A percentile compares a stretch with the other conserved stretches of the same genome.
Evolutionary conservation across 2,329 filamentous ascomycete genomes (phyloP).

Genomic region (Epichloe uncinata): DNA sequence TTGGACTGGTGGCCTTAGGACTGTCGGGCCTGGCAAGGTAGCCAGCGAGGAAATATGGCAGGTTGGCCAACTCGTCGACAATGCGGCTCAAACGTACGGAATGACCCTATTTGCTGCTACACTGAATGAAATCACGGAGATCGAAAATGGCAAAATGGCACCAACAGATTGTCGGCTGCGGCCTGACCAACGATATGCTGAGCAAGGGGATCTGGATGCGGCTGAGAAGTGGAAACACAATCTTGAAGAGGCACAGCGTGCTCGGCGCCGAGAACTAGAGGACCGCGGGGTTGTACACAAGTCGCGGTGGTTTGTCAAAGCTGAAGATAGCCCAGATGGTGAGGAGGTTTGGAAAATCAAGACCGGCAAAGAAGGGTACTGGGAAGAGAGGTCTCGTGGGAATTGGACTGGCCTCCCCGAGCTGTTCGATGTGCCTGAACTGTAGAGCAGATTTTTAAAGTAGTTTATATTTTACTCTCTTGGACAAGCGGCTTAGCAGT

Average conservation of each 20-base stretch:
- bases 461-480: neutral
- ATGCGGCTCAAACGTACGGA: conserved; percentile 70
- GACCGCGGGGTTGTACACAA: conserved; percentile 56
- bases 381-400: conserved; percentile 66
- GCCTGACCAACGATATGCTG: conserved; percentile 76
- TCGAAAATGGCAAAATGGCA: conserved; percentile 64
- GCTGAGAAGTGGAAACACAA: conserved; percentile 74
- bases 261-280: conserved; percentile 62
- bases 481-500: neutral
- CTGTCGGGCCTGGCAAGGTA: conserved; percentile 48
- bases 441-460: conserved; percentile 9
- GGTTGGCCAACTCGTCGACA: conserved; percentile 63
- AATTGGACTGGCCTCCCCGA: conserved; percentile 48
- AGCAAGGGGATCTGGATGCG: conserved; percentile 67
- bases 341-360: conserved; percentile 67
- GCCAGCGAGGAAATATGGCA: conserved; percentile 63
- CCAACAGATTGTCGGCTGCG: conserved; percentile 72
- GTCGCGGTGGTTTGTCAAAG: conserved; percentile 75
- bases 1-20: conserved; percentile 65
- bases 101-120: conserved; percentile 74
- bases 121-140: conserved; percentile 73
- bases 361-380: conserved; percentile 77
- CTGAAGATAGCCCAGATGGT: conserved; percentile 41
- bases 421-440: conserved; percentile 29
- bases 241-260: conserved; percentile 76